Evolutionary conservation across 176 grass and related monocot species (phyloP), one percentile per base, ranked within the genome.

Genomic region (Avena insularis): DNA sequence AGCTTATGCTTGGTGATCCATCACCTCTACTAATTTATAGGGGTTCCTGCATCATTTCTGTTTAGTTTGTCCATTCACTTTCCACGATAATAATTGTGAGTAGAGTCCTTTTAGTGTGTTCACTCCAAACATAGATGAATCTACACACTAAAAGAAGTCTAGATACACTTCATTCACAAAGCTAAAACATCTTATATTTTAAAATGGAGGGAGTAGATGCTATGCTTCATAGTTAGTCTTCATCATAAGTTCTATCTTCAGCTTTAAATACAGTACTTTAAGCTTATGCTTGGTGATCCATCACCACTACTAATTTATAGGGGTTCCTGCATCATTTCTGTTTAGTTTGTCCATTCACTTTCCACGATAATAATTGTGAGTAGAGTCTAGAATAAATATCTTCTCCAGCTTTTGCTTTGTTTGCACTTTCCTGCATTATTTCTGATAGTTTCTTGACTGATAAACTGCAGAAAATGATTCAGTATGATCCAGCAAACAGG

Each of bases 381-480:
- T 46, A 47, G 14, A 45, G 66, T 31, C 13, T 15, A 48, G 25
- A 15, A 86, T 78, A 9, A 13, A 4, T 20, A 20, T 79, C 20
- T 71, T 54, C 14, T 13, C 12, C 25, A 55, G 74, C 70, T 36
- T 38, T 50, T 23, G 47, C 65, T 60, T 21, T 12, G 45, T 59
- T 47, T 77, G 29, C 29, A 29, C 29, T 29, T 29, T 29, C 29
- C 29, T 29, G 29, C 1, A 29, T 29, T 29, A 29, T 29, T 29
- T 29, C 29, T 64, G 67, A 85, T 16, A n/a, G 50, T 40, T 77
- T 33, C 15, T 35, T 55, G 65, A 5, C 61, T 81, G 6, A 5
- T 59, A 6, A 72, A 7, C 85, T 94, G 86, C 90, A 93, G 96
- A 93, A 90, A 90, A 98, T 95, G 96, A 90, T 95, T 77, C 90